These are phyloP conservation scores for Ganoderma meredithae DNA, from an alignment of 1,284 basidiomycete genomes.

Conservation along the genomic window DNA sequence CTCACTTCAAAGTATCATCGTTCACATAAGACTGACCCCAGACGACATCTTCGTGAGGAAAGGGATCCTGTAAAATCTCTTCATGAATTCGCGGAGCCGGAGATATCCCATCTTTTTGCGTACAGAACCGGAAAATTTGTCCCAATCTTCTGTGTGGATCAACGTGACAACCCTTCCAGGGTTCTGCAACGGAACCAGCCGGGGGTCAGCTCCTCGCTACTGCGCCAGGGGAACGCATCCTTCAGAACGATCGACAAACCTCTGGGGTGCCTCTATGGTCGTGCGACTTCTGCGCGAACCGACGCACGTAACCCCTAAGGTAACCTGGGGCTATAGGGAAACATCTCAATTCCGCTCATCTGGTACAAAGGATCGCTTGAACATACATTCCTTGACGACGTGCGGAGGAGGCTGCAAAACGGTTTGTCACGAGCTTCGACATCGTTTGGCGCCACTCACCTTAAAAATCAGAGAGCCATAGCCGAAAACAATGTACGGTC, in stretches of 20 bases:
- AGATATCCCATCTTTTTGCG: slow-evolving; percentile 29
- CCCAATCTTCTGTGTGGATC: slow-evolving; percentile 87
- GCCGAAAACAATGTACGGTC: slow-evolving; percentile 74
- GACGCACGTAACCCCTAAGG: slow-evolving; percentile 84
- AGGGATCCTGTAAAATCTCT: slow-evolving; percentile 61
- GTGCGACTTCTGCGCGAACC: slow-evolving; percentile 88
- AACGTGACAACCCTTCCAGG: slow-evolving; percentile 90
- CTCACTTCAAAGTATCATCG: not conserved
- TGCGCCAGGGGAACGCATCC: not conserved
- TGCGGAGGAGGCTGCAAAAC: slow-evolving; percentile 73
- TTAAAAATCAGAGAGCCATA: slow-evolving; percentile 88
- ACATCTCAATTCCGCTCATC: not conserved
- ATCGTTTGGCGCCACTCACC: slow-evolving; percentile 46
- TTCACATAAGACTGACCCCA: slow-evolving; percentile 65
- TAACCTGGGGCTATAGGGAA: slow-evolving; percentile 63
- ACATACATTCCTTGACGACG: slow-evolving; percentile 62
- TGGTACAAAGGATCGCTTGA: too few species aligned
- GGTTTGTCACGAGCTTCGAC: not conserved
- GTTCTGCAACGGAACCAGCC: slow-evolving; percentile 47
- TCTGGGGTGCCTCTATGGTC: slow-evolving; percentile 88
- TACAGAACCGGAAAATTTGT: slow-evolving; percentile 69
- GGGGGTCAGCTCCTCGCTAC: not conserved
- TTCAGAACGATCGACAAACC: slow-evolving; percentile 46
- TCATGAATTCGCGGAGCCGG: not conserved
- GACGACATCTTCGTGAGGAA: slow-evolving; percentile 81